Base-by-base conservation (phyloP, 768 basidiomycete genomes). In the Trametes villosa region DNA sequence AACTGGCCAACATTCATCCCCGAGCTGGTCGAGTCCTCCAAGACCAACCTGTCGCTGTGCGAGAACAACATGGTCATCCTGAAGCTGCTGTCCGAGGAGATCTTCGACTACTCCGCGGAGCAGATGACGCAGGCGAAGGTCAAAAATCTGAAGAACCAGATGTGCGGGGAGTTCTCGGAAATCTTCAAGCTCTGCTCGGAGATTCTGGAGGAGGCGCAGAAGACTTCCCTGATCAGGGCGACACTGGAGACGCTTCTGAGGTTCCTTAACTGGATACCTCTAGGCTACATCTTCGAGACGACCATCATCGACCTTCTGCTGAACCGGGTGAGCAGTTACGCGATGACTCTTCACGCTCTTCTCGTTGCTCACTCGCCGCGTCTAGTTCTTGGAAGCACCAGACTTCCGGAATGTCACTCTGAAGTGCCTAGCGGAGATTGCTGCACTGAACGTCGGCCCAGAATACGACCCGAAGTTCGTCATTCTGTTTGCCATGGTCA, bases 1-100 rank as follows among this genome's bases (percentile, higher is more conserved):
- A 95, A 97, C 70, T 99, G 97, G 97, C 96, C 96, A 31, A 92
- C 85, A 22, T 98, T 98, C 80, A 97, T 98, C 69, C 87, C 92
- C 12, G 96, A 98, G 75, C 91, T 98, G 46, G 95, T 98, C 60
- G 90, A 95, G 67, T 97, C 96, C 9, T 98, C 96, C 44, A 96
- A 96, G 76, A 94, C 93, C 42, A 98, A 95, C 72, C 85, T 98
- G 40, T 88, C 92, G 2, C 84, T 98, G 30, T 98, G 97, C 83
- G 97, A 99, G 79, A 99, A 99, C 83, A 99, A 99, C 79, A 99
- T 99, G 97, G 85, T 94, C 74, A 98, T 99, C 72, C 83, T 98
- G 67, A 92, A 93, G 71, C 83, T 99, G 13, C 83, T 98, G n/a
- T 96, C 94, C 0, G 97, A 99, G 72, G 97, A 99, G 75, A 94